Conservation (phyloP, 257 asterid species). For the Craterostigma plantagineum region DNA sequence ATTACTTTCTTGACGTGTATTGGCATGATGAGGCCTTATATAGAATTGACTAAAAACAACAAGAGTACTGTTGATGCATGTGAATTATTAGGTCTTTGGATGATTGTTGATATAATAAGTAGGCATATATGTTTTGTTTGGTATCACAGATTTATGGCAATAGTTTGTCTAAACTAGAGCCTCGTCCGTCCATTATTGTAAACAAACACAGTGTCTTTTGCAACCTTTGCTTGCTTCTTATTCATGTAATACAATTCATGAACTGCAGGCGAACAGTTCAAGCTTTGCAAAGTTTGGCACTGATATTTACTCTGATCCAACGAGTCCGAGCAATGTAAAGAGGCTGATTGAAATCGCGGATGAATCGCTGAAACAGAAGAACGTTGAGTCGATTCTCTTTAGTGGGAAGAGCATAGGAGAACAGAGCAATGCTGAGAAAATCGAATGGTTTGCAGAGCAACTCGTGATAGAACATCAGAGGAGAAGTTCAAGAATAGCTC, state of each 20-base stretch:
- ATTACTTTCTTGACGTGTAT: no score
- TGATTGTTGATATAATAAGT: no score
- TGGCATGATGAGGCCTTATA: no score
- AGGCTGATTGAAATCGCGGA: constrained; percentile 47
- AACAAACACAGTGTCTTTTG: no score
- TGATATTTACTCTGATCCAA: no score
- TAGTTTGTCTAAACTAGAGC: no score
- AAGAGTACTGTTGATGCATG: constrained; percentile 13
- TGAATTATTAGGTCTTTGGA: not conserved
- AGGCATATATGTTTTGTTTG: no score
- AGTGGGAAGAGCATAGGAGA: constrained; percentile 72
- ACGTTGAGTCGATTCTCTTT: constrained; percentile 66
- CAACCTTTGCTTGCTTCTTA: no score
- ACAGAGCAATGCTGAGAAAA: constrained; percentile 65
- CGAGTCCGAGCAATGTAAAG: constrained; percentile 25
- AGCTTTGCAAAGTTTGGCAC: constrained; percentile 34
- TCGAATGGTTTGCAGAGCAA: constrained; percentile 84
- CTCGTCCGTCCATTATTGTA: no score
- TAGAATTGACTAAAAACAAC: constrained; percentile 8
- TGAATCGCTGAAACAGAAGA: constrained; percentile 75
- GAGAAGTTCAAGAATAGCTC: constrained; percentile 87
- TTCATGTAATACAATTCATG: no score
- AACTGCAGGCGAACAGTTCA: constrained; percentile 13
- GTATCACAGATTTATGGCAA: no score
- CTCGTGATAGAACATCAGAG: constrained; percentile 86